These are phyloP conservation scores for Lophium mytilinum DNA, from an alignment of 495 filamentous ascomycete genomes.

Conservation along the genomic window DNA sequence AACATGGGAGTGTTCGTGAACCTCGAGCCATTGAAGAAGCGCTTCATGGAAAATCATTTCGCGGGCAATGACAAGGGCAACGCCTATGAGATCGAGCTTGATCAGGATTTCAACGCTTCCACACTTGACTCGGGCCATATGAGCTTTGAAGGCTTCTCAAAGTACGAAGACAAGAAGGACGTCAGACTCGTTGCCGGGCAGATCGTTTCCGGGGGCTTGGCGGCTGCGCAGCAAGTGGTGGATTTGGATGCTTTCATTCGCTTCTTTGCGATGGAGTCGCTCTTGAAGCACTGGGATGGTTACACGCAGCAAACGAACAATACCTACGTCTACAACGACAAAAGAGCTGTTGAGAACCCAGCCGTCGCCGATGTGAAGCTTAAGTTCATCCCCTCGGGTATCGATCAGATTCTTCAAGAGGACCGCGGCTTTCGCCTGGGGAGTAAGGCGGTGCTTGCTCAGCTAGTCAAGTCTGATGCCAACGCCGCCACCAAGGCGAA, in stretches of 20 bases:
- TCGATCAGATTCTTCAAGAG: conserved; percentile 8
- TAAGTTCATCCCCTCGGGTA: conserved; percentile 9
- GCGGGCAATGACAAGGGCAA: conserved; percentile 10
- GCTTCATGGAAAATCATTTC: conserved; percentile 1
- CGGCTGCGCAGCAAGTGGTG: not conserved
- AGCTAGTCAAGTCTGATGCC: not conserved
- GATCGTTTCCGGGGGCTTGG: conserved; percentile 1
- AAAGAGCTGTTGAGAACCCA: not conserved
- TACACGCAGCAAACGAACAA: conserved; percentile 6
- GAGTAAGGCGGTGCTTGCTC: not conserved
- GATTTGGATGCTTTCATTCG: not conserved
- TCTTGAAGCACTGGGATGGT: conserved; percentile 10
- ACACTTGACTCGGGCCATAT: not conserved
- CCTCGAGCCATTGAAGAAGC: conserved; percentile 9
- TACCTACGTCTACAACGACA: conserved; percentile 11
- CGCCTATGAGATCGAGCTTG: conserved; percentile 6
- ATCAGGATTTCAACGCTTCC: not conserved
- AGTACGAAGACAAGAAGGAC: conserved; percentile 3
- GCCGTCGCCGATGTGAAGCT: conserved; percentile 1
- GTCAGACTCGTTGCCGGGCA: conserved; percentile 1
- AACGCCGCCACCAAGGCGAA: not conserved
- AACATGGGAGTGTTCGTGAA: conserved; percentile 9
- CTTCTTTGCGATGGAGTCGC: conserved; percentile 5
- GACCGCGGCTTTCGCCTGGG: not conserved
- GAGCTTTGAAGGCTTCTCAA: conserved; percentile 7